phyloP scores from a whole-genome alignment of 345 rosid genomes.

The Leavenworthia alabamica region DNA sequence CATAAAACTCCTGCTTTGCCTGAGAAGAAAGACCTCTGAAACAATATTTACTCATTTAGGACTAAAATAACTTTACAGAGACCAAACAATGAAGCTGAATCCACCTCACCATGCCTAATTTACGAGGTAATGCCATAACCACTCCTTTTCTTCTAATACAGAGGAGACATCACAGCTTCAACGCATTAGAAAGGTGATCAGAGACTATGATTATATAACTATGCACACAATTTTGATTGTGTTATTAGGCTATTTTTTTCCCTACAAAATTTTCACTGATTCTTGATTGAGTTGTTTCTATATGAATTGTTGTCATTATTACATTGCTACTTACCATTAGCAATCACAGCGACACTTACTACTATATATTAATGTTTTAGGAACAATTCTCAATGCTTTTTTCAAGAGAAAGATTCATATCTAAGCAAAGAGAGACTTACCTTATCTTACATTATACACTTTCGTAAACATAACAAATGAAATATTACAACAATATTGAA shows the following conservation, averaged over 20 bases:
- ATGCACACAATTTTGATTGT: slow-evolving; percentile 8
- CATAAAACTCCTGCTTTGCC: slow-evolving; percentile 13
- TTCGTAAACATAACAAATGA: slow-evolving; percentile 21
- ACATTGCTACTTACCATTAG: too few relatives aligned
- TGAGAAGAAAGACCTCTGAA: slow-evolving; percentile 27
- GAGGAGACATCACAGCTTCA: not conserved
- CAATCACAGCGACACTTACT: not conserved
- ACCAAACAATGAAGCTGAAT: slow-evolving; percentile 9
- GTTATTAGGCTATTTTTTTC: slow-evolving; percentile 19
- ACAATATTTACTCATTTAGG: too few relatives aligned
- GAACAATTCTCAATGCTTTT: too few relatives aligned
- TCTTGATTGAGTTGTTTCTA: not conserved
- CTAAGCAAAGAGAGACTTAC: slow-evolving; percentile 14
- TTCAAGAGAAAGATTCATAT: slow-evolving; percentile 2
- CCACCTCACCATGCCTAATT: too few relatives aligned
- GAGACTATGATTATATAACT: not conserved
- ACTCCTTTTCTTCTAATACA: not conserved
- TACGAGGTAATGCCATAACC: too few relatives aligned
- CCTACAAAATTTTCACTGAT: not conserved
- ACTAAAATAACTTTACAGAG: slow-evolving; percentile 23
- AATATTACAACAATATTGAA: slow-evolving; percentile 24
- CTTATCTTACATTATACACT: slow-evolving; percentile 32
- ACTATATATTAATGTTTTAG: too few relatives aligned
- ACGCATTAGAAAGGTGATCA: not conserved
- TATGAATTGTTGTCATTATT: slow-evolving; percentile 9